phyloP scores from a whole-genome alignment of 2,329 filamentous ascomycete species.

The Claviceps arundinis region DNA sequence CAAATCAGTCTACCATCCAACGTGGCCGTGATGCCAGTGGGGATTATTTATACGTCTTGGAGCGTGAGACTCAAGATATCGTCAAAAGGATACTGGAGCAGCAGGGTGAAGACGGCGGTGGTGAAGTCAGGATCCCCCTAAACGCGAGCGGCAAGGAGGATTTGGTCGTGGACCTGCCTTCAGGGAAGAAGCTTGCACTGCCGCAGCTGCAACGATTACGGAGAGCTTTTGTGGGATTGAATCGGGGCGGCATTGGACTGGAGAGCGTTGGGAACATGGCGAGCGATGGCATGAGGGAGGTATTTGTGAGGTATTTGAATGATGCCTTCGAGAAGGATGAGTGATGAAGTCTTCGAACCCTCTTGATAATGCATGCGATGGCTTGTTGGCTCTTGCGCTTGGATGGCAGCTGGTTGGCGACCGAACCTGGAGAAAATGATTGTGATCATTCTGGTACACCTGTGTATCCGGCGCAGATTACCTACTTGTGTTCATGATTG shows the following conservation, averaged over 20 bases:
- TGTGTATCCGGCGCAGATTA: neutral
- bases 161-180: slow-evolving; percentile 50
- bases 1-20: slow-evolving; percentile 63
- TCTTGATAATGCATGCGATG: too few species aligned
- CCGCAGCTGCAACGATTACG: slow-evolving; percentile 67
- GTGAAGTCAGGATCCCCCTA: slow-evolving; percentile 37
- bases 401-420: neutral
- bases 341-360: neutral
- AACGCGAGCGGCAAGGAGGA: slow-evolving; percentile 27
- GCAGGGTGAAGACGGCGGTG: slow-evolving; percentile 55
- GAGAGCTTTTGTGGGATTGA: slow-evolving; percentile 64
- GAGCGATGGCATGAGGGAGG: slow-evolving; percentile 42
- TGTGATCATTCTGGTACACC: too few species aligned
- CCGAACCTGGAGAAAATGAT: too few species aligned
- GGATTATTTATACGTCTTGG: slow-evolving; percentile 70
- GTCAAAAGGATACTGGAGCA: slow-evolving; percentile 56
- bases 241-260: slow-evolving; percentile 52
- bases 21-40: slow-evolving; percentile 47
- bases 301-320: slow-evolving; percentile 55
- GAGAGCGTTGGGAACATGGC: slow-evolving; percentile 42
- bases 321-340: slow-evolving; percentile 48
- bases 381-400: neutral
- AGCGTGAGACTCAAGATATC: slow-evolving; percentile 66
- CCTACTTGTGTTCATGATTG: neutral
- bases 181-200: slow-evolving; percentile 48